Evolutionary conservation across 2,329 filamentous ascomycete genomes (phyloP), one percentile per base, ranked within the genome.

Genomic region (Fusarium sp.): DNA sequence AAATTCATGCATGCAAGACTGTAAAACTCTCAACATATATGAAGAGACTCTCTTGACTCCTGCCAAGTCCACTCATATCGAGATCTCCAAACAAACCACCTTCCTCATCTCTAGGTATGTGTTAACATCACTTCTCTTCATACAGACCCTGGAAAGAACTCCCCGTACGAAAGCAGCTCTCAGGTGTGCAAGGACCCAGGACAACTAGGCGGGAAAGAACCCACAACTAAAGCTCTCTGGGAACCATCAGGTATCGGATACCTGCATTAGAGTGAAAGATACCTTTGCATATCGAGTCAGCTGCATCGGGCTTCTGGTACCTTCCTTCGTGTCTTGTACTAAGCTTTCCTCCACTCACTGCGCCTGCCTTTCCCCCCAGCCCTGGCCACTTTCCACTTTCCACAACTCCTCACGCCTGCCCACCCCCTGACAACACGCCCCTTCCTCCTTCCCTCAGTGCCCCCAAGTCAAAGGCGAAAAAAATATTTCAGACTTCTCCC

Each of bases 401-500:
- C 68, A 61, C 60, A 61, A 67, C 64, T 67, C 54, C 51, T 57
- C 65, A 42, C 55, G 53, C 64, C 42, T 68, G 55, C 68, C 61
- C 65, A 62, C 58, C 67, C 66, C 67, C 65, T 70, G 66, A 58
- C 52, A 58, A 68, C 59, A 64, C 63, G 50, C 68, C 66, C 68
- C 65, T 65, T 65, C 65, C 53, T 64, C 46, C 39, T 50, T 63
- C 54, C 58, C 60, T 61, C 64, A 61, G 61, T 63, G 53, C 62
- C 66, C 67, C 70, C 61, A 67, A 64, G 44, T 39, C 52, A 58
- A 68, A 65, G 59, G 53, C 44, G 45, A 65, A 72, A 77, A 78
- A 79, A 79, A 74, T 78, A 78, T 78, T 79, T 79, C 72, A 78
- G 70, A 74, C 72, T 72, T 62, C 36, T 57, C 39, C 53, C 53